A percentile compares a stretch with the other conserved stretches of the same genome.
phyloP scores from a whole-genome alignment of 768 basidiomycete genomes.

The Trametes sanguinea region DNA sequence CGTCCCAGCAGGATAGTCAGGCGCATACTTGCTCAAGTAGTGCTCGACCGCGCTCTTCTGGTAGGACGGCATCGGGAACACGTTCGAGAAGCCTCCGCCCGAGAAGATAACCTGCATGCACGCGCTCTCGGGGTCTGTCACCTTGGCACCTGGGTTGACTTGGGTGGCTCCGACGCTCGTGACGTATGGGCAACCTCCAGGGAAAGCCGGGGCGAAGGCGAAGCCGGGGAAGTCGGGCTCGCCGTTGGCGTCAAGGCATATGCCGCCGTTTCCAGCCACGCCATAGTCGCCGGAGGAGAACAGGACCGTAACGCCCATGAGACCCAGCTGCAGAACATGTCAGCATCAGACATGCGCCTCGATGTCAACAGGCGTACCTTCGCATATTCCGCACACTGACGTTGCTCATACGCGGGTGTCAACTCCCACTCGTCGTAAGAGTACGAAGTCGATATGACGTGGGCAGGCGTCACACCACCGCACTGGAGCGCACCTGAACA shows the following conservation, averaged over 20 bases:
- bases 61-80: conserved; percentile 40
- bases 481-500: conserved; percentile 28
- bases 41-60: conserved; percentile 31
- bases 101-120: conserved; percentile 40
- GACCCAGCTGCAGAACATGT: conserved; percentile 28
- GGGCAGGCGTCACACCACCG: conserved; percentile 37
- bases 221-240: conserved; percentile 1
- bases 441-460: conserved; percentile 47
- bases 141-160: conserved; percentile 33
- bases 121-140: conserved; percentile 40
- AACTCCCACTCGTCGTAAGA: conserved; percentile 39
- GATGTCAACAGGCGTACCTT: conserved; percentile 28
- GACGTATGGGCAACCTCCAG: conserved; percentile 43
- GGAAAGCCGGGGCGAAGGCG: conserved; percentile 24
- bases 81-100: conserved; percentile 45
- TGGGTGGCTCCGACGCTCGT: conserved; percentile 41
- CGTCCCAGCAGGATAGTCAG: conserved; percentile 34
- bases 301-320: conserved; percentile 41
- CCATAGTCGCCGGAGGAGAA: conserved; percentile 49
- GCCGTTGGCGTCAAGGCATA: conserved; percentile 39
- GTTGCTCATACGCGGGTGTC: conserved; percentile 38
- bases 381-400: conserved; percentile 49
- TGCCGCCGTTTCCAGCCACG: conserved; percentile 39
- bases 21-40: conserved; percentile 37
- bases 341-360: neutral